Percentiles rank a stretch among this genome's conserved stretches.
Evolutionary conservation across 1,284 basidiomycete genomes (phyloP).

Genomic region (Rugosomyces carneus): DNA sequence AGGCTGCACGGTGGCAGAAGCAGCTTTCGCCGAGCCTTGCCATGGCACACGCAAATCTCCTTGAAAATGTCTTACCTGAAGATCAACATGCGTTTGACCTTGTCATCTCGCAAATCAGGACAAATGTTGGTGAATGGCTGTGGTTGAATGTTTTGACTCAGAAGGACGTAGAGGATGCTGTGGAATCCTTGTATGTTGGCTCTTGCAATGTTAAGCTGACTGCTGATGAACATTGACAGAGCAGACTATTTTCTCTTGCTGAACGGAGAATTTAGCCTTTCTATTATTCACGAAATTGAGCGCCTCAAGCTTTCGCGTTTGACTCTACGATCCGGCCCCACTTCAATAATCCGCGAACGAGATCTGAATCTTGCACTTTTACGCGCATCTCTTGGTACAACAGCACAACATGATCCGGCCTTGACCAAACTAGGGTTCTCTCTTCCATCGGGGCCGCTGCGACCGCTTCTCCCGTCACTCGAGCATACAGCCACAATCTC

Average conservation of each 20-base stretch:
- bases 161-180: conserved; percentile 64
- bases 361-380: conserved; percentile 78
- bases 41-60: conserved; percentile 53
- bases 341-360: conserved; percentile 79
- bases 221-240: conserved; percentile 18
- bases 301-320: conserved; percentile 72
- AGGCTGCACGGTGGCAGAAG: conserved; percentile 70
- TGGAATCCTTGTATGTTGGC: conserved; percentile 32
- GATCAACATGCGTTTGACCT: conserved; percentile 73
- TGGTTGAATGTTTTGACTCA: conserved; percentile 86
- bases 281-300: conserved; percentile 78
- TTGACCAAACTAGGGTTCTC: conserved; percentile 67
- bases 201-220: conserved; percentile 3
- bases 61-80: conserved; percentile 65
- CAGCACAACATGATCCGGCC: conserved; percentile 73
- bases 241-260: conserved; percentile 84
- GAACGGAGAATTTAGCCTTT: conserved; percentile 80
- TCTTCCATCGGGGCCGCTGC: conserved; percentile 72
- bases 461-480: conserved; percentile 72
- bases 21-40: conserved; percentile 66
- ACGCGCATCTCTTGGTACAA: conserved; percentile 79
- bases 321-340: conserved; percentile 54
- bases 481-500: conserved; percentile 28
- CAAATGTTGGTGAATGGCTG: conserved; percentile 81
- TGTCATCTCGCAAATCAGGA: conserved; percentile 65